Conservation (phyloP, 2,329 filamentous ascomycete genomes). For the Aureobasidium zeae region DNA sequence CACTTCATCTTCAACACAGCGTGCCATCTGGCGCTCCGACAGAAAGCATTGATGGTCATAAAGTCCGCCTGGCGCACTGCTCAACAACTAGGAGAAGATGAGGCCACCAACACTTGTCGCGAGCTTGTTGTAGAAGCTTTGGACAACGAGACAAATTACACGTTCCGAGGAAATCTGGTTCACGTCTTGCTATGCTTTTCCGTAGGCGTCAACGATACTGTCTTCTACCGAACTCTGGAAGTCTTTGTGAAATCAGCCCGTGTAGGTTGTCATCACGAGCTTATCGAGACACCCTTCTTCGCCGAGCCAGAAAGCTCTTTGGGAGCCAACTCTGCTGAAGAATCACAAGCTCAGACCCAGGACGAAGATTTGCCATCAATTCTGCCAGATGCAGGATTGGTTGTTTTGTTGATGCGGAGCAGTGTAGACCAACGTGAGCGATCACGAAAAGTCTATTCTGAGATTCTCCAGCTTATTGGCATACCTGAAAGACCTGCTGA, state of each 20-base stretch:
- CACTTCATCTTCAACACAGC: slow-evolving; percentile 6
- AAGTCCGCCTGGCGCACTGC: slow-evolving; percentile 7
- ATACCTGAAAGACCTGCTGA: slow-evolving; percentile 26
- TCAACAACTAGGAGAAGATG: slow-evolving; percentile 11
- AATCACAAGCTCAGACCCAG: neutral
- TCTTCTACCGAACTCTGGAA: slow-evolving; percentile 4
- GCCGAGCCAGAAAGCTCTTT: neutral
- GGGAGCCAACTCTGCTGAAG: neutral
- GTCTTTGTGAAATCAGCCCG: slow-evolving; percentile 10
- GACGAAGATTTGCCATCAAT: slow-evolving; percentile 10
- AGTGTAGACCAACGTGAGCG: slow-evolving; percentile 13
- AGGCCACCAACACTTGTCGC: slow-evolving; percentile 8
- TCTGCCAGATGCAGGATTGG: slow-evolving; percentile 14
- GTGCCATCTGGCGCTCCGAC: slow-evolving; percentile 2
- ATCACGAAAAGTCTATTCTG: slow-evolving; percentile 19
- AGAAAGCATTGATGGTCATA: slow-evolving; percentile 11
- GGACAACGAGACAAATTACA: slow-evolving; percentile 9
- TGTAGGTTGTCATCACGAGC: neutral
- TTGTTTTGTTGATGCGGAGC: slow-evolving; percentile 16
- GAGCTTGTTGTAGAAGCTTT: slow-evolving; percentile 4
- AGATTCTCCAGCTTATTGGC: slow-evolving; percentile 24
- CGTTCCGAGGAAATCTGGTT: slow-evolving; percentile 9
- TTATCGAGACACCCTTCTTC: slow-evolving; percentile 5
- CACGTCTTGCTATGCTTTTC: slow-evolving; percentile 7
- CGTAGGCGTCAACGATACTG: neutral